Evolutionary conservation across 2,329 filamentous ascomycete genomes (phyloP), one percentile per base, ranked within the genome.

Genomic region (Didymella segeticola): DNA sequence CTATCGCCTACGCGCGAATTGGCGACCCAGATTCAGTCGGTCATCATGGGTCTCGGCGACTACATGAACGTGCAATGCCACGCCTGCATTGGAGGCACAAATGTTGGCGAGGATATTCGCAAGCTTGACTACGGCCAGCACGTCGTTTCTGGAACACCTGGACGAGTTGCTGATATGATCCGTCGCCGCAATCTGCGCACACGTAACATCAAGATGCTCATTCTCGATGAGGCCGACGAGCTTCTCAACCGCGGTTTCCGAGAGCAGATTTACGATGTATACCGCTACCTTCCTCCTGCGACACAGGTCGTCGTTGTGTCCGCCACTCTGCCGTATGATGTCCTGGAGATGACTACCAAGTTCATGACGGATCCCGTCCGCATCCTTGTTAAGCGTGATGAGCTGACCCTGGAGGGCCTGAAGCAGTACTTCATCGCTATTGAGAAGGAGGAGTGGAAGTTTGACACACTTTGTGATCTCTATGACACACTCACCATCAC

Each of bases 1-100:
- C 86, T 99, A 8, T 97, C 95, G 4, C 95, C 95, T 2, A 98
- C 93, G 17, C 91, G 95, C 73, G 95, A 99, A 83, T 82, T 99
- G 62, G 95, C 95, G 38, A 97, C 93, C 23, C 95, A 99, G 79
- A 99, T 99, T 62, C 95, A 99, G 79, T 96, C 91, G 29, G 95
- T 99, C 55, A 90, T 99, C 66, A 96, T 98, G 87, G 95, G 95
- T n/a, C 86, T 99, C n/a, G 95, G 95, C 63, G 95, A 99, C 78
- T 99, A 97, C 82, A 98, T 99, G 95, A 97, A 97, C 73, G 91
- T 99, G 3, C 93, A 99, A 78, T 99, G 95, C 79, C 95, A 99
- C 71, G 93, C 95, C 55, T 99, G 95, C 78, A 98, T 99, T 70
- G 95, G 95, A 64, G 95, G 95, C 56, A 99, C 95, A 64, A 98